Evolutionary conservation across 441 rosid species (phyloP).

Genomic region (Gossypium trilobum): DNA sequence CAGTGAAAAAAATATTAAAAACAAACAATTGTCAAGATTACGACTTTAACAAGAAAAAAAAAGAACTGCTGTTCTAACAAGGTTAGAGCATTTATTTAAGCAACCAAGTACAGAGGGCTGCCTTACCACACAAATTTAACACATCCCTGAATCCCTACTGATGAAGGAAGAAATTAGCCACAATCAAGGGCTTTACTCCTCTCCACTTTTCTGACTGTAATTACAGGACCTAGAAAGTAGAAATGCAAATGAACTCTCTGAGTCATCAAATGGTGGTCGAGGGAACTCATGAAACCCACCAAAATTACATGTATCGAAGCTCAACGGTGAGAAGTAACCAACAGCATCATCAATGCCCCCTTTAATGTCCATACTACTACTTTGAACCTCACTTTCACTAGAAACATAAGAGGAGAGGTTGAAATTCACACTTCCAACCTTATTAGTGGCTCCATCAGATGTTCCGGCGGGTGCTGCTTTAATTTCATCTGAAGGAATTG

Average conservation of each 20-base stretch:
- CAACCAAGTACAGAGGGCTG: background rate
- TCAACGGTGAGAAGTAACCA: constrained; percentile 52
- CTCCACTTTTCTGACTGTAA: constrained; percentile 45
- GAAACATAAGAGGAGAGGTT: constrained; percentile 28
- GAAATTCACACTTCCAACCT: constrained; percentile 32
- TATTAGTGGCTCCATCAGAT: constrained; percentile 30
- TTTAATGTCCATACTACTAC: constrained; percentile 38
- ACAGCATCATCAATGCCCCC: constrained; percentile 41
- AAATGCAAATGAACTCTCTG: constrained; percentile 61
- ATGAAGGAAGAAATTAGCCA: background rate
- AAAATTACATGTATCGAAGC: constrained; percentile 61
- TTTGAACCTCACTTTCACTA: constrained; percentile 27
- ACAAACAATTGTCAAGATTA: too few relatives aligned
- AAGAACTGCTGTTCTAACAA: background rate
- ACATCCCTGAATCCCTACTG: background rate
- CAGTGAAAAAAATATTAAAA: too few relatives aligned
- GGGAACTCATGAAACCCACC: constrained; percentile 75
- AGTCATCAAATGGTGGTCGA: constrained; percentile 65
- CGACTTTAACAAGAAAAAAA: too few relatives aligned
- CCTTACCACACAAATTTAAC: background rate
- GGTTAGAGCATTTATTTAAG: constrained; percentile 9
- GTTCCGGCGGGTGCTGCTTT: constrained; percentile 32
- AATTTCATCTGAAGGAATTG: constrained; percentile 61
- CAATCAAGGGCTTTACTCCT: constrained; percentile 15
- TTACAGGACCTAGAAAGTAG: constrained; percentile 60